A percentile compares a stretch with the other conserved stretches of the same genome.
Conservation (phyloP, 2,329 filamentous ascomycete genomes). For the Cladosporium phlei region DNA sequence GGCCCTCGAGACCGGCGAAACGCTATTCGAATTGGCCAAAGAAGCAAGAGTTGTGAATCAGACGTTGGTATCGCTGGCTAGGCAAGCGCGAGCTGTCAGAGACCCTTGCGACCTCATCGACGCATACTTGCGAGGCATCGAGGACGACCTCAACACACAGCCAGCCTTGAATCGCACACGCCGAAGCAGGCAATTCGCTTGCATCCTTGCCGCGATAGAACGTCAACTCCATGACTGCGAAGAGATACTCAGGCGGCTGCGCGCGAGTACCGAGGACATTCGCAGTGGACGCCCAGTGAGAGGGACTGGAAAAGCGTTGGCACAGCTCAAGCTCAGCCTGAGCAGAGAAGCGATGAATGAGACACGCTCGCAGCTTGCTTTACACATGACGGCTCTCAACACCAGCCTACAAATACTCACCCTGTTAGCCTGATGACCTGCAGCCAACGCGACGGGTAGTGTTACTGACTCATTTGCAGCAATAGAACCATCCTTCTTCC, state of each 20-base stretch:
- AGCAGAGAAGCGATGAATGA: background rate
- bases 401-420: background rate
- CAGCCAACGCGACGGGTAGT: no score
- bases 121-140: background rate
- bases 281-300: background rate
- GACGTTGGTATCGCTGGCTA: background rate
- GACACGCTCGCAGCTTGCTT: background rate
- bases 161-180: background rate
- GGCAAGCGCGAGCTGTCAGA: background rate
- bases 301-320: background rate
- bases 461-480: no score
- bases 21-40: background rate
- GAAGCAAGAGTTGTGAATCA: background rate
- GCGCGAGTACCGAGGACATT: background rate
- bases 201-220: background rate
- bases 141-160: background rate
- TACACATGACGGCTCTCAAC: background rate
- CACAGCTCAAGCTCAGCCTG: background rate
- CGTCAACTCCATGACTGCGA: background rate
- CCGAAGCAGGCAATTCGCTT: background rate
- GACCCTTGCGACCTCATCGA: background rate
- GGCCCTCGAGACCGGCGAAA: background rate
- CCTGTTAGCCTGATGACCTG: no score
- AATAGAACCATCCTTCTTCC: no score
- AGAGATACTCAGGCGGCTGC: background rate